Conservation (phyloP, 768 basidiomycete species). For the Hygrophoropsis aurantiaca region DNA sequence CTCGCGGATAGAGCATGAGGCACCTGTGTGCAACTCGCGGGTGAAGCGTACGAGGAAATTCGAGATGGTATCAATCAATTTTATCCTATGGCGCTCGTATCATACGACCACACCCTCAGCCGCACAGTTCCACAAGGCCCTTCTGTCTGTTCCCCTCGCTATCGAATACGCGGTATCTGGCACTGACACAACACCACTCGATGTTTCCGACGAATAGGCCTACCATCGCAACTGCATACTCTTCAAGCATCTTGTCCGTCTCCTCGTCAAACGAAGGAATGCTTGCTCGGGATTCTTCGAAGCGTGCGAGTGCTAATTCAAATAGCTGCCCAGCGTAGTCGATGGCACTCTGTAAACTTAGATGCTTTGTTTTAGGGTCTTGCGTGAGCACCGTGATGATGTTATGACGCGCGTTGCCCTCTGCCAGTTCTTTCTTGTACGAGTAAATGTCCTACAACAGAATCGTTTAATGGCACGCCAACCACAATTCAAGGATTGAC, state of each 20-base stretch:
- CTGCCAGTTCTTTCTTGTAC: conserved; percentile 21
- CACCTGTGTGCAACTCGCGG: too few species aligned
- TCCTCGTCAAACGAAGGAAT: conserved; percentile 8
- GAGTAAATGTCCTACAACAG: conserved; percentile 21
- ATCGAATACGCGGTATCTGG: conserved; percentile 2
- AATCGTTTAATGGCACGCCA: background rate
- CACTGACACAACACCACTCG: conserved; percentile 15
- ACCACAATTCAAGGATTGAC: background rate
- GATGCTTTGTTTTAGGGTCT: conserved; percentile 11
- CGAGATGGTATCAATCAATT: too few species aligned
- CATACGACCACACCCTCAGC: too few species aligned
- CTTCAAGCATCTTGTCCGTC: conserved; percentile 6
- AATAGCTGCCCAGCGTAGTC: conserved; percentile 15
- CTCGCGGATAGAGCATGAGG: too few species aligned
- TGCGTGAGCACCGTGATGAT: conserved; percentile 22
- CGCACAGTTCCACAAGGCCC: background rate
- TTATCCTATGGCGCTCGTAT: too few species aligned
- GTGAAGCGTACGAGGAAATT: too few species aligned
- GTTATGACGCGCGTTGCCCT: conserved; percentile 20
- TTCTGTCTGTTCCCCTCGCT: background rate
- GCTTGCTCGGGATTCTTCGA: conserved; percentile 7
- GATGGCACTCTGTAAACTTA: conserved; percentile 18
- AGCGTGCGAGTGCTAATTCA: conserved; percentile 5
- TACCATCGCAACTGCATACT: conserved; percentile 17
- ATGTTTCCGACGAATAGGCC: conserved; percentile 19